A percentile compares a stretch with the other conserved stretches of the same genome.
These are phyloP conservation scores for Blastocystis sp. DNA, from an alignment of 352 stramenopile species.

Conservation along the genomic window DNA sequence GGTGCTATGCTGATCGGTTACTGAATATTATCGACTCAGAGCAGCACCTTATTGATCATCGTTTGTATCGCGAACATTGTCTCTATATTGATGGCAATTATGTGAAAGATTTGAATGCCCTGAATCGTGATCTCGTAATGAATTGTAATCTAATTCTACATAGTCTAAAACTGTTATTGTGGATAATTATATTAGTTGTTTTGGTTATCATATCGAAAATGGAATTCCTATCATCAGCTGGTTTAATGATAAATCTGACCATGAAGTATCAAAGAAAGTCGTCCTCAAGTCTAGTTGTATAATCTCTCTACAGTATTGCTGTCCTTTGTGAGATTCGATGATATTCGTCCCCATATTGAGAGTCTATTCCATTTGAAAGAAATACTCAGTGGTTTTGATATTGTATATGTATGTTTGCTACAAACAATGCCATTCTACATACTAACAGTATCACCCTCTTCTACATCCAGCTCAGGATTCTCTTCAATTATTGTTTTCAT, in stretches of 20 bases:
- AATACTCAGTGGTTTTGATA: not conserved
- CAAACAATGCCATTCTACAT: not conserved
- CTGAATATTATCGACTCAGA: conserved; percentile 47
- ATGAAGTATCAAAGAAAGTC: not conserved
- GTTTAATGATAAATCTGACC: conserved; percentile 55
- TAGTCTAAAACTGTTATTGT: conserved; percentile 61
- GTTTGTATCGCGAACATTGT: conserved; percentile 38
- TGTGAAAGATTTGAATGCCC: conserved; percentile 44
- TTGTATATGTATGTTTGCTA: not conserved
- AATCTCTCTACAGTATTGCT: conserved; percentile 38
- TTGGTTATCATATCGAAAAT: conserved; percentile 61
- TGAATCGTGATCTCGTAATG: conserved; percentile 46
- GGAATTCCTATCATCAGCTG: conserved; percentile 59
- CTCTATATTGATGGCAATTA: conserved; percentile 39
- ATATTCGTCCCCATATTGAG: conserved; percentile 28
- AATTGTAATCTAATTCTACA: not conserved
- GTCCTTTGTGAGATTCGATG: not conserved
- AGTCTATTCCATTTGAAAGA: conserved; percentile 25
- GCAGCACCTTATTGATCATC: not conserved
- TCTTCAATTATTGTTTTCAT: not conserved
- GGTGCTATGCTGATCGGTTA: conserved; percentile 33
- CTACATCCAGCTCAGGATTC: not conserved
- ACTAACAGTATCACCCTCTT: not conserved
- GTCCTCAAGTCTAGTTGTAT: conserved; percentile 3
- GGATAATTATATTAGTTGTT: conserved; percentile 49